Base-by-base conservation (phyloP, 2,329 filamentous ascomycete species). In the Periconia digitata region DNA sequence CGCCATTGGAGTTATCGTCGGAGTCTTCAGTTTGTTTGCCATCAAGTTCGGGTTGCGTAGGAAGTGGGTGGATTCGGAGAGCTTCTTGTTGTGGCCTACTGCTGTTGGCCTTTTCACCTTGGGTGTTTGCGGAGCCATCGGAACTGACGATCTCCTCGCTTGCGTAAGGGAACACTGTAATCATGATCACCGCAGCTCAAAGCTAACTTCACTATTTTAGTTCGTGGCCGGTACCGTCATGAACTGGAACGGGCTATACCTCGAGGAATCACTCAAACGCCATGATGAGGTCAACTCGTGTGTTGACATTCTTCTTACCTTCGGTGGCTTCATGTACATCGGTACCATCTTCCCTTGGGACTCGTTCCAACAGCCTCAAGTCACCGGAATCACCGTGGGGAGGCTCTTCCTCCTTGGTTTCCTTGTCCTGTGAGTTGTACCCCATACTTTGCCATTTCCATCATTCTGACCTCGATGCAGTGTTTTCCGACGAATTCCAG, bases 161-260 rank as follows among this genome's bases (percentile, higher is more conserved):
- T 95, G 90, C 73, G 96, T 96, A 66, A 86, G 96, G 59, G 92
- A n/a, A n/a, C n/a, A n/a, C 92, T 2, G 92, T 92, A 1, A 96
- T 95, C 63, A 83, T 83, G 1, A 95, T 96, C 58, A 95, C 90
- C 0, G 92, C 90, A 84, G 90, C 95, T 79, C 80, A 71, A 59
- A 77, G 64, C 8, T 21, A 38, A 13, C 20, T 13, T 3, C 21
- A n/a, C n/a, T n/a, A n/a, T n/a, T n/a, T n/a, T 16, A 8, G 13
- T 17, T 32, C 23, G 8, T 66, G 90, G 95, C 71, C 95, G 90
- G 90, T 96, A 96, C 72, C 86, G 92, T 0, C 76, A 92, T 1
- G 89, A 95, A 69, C 96, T 92, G 0, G 76, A 87, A 59, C 81
- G 82, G 83, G 3, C 60, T 75, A n/a, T 85, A 80, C 55, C 77